These are phyloP conservation scores for Globisporangium heterothallicum DNA, from an alignment of 352 stramenopile species.

Conservation along the genomic window DNA sequence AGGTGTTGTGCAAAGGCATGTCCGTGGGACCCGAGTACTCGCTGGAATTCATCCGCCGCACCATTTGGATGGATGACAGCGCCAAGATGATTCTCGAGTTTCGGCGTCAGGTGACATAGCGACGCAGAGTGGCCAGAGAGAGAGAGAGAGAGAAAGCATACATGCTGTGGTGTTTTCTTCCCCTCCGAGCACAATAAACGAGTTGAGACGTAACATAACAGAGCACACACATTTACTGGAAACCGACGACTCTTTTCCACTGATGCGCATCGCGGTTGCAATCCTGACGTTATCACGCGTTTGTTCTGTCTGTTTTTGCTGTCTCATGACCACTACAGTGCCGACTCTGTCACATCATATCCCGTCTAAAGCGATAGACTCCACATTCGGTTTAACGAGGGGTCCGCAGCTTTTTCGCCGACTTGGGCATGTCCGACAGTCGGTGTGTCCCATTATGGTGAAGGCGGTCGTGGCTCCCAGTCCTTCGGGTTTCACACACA, in stretches of 20 bases:
- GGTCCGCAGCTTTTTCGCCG: background rate
- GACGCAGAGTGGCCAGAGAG: background rate
- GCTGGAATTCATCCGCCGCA: conserved; percentile 61
- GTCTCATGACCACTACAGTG: too few relatives aligned
- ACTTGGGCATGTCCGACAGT: background rate
- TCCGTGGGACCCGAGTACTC: conserved; percentile 53
- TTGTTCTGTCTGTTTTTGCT: too few relatives aligned
- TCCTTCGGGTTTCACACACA: too few relatives aligned
- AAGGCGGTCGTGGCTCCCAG: background rate
- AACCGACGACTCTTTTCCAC: too few relatives aligned
- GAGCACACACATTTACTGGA: too few relatives aligned
- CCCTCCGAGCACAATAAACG: too few relatives aligned
- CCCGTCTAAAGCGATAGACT: background rate
- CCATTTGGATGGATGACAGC: conserved; percentile 36
- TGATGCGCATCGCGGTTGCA: too few relatives aligned
- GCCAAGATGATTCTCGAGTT: conserved; percentile 58
- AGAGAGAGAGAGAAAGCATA: background rate
- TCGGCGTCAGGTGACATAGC: conserved; percentile 20
- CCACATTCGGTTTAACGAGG: background rate
- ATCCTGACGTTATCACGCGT: too few relatives aligned
- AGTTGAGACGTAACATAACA: conserved; percentile 6
- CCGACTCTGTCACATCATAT: background rate
- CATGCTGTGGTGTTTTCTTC: background rate
- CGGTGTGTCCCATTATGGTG: background rate
- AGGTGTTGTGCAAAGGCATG: conserved; percentile 44